These are phyloP conservation scores for Fusarium globosum DNA, from an alignment of 2,329 filamentous ascomycete species.

Conservation along the genomic window DNA sequence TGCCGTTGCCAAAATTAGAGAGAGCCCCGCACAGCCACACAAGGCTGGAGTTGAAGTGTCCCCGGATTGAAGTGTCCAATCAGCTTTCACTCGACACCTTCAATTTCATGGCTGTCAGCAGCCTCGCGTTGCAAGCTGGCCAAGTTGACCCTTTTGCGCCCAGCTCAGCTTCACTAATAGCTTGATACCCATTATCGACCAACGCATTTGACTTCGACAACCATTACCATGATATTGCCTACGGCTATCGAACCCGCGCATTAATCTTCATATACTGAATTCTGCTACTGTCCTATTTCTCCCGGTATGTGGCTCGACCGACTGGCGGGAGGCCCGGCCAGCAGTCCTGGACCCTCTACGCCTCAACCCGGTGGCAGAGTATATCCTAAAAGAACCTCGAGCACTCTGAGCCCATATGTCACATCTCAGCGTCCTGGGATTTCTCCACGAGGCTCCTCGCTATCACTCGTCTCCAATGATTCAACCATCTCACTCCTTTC, in stretches of 20 bases:
- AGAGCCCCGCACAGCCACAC: conserved; percentile 18
- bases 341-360: conserved; percentile 66
- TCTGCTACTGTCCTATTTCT: conserved; percentile 18
- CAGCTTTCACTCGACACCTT: conserved; percentile 7
- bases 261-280: conserved; percentile 8
- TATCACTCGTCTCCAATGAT: conserved; percentile 81
- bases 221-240: conserved; percentile 27
- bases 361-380: conserved; percentile 73
- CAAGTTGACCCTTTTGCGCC: conserved; percentile 37
- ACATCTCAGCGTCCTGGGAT: conserved; percentile 75
- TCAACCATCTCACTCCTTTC: conserved; percentile 80
- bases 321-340: conserved; percentile 75
- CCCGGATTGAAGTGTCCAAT: conserved; percentile 24
- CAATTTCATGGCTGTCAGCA: conserved; percentile 24
- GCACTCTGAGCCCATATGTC: conserved; percentile 74
- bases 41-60: conserved; percentile 17
- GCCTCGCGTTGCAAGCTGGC: conserved; percentile 47
- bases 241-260: background rate
- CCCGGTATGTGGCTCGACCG: conserved; percentile 88
- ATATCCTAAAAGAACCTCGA: conserved; percentile 74
- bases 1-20: background rate
- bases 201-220: conserved; percentile 1
- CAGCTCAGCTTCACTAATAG: conserved; percentile 30
- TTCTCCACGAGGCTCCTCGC: conserved; percentile 78
- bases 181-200: conserved; percentile 8